Evolutionary conservation across 257 asterid genomes (phyloP).

Genomic region (Avicennia marina): DNA sequence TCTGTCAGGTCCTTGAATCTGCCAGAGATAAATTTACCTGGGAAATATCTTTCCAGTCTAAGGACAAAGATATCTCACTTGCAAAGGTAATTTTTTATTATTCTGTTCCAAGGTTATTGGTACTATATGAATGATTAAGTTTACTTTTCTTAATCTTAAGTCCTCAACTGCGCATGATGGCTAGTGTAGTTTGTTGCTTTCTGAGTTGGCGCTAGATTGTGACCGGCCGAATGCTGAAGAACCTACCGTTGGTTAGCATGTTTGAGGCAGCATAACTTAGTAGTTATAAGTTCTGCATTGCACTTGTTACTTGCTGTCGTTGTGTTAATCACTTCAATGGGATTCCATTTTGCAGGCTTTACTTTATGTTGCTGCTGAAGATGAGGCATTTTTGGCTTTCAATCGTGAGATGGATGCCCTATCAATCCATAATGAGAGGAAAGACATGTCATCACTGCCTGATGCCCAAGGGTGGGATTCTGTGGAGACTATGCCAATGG

Average conservation of each 20-base stretch:
- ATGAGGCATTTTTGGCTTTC: slow-evolving; percentile 58
- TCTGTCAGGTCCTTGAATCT: slow-evolving; percentile 45
- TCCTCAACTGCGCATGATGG: not conserved
- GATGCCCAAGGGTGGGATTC: slow-evolving; percentile 32
- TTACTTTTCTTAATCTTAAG: not conserved
- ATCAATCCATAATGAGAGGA: slow-evolving; percentile 48
- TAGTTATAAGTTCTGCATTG: not conserved
- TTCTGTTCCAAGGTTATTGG: not conserved
- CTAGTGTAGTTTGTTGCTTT: not conserved
- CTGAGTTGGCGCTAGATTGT: not conserved
- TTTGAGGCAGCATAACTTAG: not conserved
- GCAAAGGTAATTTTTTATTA: slow-evolving; percentile 44
- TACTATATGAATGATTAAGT: not conserved
- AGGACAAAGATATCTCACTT: slow-evolving; percentile 68
- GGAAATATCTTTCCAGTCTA: slow-evolving; percentile 63
- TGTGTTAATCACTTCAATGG: not conserved
- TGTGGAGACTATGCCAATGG: slow-evolving; percentile 53
- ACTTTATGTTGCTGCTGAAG: slow-evolving; percentile 68
- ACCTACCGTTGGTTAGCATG: too few relatives aligned
- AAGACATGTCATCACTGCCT: slow-evolving; percentile 18
- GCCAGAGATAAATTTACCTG: slow-evolving; percentile 58
- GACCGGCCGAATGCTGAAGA: not conserved
- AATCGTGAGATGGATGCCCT: slow-evolving; percentile 53
- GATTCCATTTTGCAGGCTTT: slow-evolving; percentile 38
- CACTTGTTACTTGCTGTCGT: not conserved